Evolutionary conservation across 192 early-diverging fungal species (phyloP).

Genomic region (Podila minutissima): DNA sequence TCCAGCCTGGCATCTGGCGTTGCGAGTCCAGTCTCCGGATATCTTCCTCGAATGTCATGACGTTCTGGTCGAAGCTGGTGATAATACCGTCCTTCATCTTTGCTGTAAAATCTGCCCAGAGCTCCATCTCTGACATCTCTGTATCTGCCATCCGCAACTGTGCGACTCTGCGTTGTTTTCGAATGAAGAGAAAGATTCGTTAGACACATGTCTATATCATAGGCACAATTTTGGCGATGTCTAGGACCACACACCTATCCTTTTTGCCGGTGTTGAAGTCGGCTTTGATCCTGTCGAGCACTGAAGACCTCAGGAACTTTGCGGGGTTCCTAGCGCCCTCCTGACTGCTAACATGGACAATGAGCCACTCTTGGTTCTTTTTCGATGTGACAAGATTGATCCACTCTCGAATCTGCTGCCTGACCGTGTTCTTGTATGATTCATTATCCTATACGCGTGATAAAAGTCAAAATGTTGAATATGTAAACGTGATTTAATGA

Average conservation of each 20-base stretch:
- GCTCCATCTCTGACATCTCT: constrained; percentile 66
- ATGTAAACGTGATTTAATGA: too few relatives aligned
- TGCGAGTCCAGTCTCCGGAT: constrained; percentile 90
- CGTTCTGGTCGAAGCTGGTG: constrained; percentile 77
- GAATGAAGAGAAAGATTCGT: background rate
- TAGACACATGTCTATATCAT: background rate
- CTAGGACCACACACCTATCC: constrained; percentile 54
- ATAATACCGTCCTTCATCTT: constrained; percentile 82
- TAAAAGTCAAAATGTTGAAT: background rate
- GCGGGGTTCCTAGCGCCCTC: constrained; percentile 60
- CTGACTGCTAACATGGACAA: constrained; percentile 76
- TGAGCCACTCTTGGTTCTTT: constrained; percentile 92
- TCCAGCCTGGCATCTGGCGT: constrained; percentile 97
- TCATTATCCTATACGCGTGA: constrained; percentile 74
- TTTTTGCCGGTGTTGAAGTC: constrained; percentile 80
- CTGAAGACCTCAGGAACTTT: constrained; percentile 72
- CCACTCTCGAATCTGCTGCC: constrained; percentile 82
- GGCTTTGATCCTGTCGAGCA: constrained; percentile 87
- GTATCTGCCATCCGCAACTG: constrained; percentile 59
- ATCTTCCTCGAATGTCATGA: constrained; percentile 89
- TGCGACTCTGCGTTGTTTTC: constrained; percentile 48
- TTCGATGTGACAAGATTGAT: constrained; percentile 74
- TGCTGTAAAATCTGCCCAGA: constrained; percentile 76
- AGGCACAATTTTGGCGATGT: background rate
- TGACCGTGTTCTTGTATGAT: constrained; percentile 70